Conservation (phyloP, 768 basidiomycete species). For the Boletales sp. region DNA sequence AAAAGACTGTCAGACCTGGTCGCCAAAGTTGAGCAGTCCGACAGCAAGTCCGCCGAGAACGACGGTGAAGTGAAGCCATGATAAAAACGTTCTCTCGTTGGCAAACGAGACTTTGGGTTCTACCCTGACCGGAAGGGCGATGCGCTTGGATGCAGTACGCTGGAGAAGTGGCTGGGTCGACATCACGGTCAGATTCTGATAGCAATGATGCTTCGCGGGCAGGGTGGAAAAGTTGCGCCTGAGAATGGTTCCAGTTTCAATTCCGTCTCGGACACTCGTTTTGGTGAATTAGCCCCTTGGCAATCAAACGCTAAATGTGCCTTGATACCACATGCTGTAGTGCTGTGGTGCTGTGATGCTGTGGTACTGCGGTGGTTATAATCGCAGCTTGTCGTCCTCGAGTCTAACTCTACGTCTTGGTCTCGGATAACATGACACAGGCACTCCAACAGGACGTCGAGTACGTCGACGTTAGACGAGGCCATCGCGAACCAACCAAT, state of each 20-base stretch:
- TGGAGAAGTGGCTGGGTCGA: slow-evolving; percentile 97
- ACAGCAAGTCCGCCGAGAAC: slow-evolving; percentile 95
- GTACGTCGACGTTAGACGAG: slow-evolving; percentile 20
- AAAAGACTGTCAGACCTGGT: slow-evolving; percentile 53
- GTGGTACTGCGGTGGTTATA: slow-evolving; percentile 4
- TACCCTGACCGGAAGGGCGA: slow-evolving; percentile 91
- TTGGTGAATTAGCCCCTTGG: slow-evolving; percentile 22
- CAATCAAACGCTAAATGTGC: too few species aligned
- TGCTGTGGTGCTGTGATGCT: neutral
- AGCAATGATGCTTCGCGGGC: neutral
- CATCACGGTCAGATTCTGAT: slow-evolving; percentile 44
- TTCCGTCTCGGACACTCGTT: neutral
- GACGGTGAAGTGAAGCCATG: slow-evolving; percentile 98
- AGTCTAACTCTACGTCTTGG: too few species aligned
- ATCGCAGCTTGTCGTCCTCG: neutral
- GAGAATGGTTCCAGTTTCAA: neutral
- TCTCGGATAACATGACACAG: slow-evolving; percentile 10
- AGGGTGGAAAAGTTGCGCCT: neutral
- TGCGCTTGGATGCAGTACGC: slow-evolving; percentile 89
- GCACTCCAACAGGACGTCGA: slow-evolving; percentile 19
- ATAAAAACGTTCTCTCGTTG: slow-evolving; percentile 93
- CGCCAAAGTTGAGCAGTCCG: slow-evolving; percentile 96
- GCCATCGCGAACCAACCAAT: slow-evolving; percentile 23
- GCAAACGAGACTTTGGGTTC: slow-evolving; percentile 96
- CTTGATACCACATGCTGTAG: too few species aligned